Evolutionary conservation across 2,329 filamentous ascomycete genomes (phyloP).

Genomic region (Piedraia hortae): DNA sequence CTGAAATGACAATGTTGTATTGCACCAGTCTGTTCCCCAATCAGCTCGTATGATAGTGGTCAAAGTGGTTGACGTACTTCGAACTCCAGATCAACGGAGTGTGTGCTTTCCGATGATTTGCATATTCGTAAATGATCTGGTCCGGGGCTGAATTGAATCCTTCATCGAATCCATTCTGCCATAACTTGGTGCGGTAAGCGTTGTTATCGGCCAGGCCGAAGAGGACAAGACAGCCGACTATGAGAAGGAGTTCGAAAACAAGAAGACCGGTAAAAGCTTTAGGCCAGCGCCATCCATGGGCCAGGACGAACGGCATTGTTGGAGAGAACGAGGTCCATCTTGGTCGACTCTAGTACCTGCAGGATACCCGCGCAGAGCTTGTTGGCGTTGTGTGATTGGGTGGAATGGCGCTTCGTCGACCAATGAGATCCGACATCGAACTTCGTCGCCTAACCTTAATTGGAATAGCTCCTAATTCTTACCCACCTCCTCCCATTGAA

Average conservation of each 20-base stretch:
- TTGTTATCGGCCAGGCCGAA: slow-evolving; percentile 49
- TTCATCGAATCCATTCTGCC: slow-evolving; percentile 42
- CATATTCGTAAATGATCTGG: slow-evolving; percentile 42
- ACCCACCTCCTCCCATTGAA: slow-evolving; percentile 82
- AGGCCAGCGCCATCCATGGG: slow-evolving; percentile 26
- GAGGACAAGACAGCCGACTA: slow-evolving; percentile 37
- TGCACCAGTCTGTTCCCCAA: slow-evolving; percentile 33
- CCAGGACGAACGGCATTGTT: slow-evolving; percentile 10
- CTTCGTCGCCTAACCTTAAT: too few species aligned
- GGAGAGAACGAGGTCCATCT: too few species aligned
- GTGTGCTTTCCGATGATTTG: slow-evolving; percentile 35
- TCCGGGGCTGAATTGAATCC: slow-evolving; percentile 48
- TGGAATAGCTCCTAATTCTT: too few species aligned
- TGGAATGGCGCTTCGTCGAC: slow-evolving; percentile 1
- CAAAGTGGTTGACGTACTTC: slow-evolving; percentile 26
- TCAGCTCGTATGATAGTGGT: slow-evolving; percentile 1
- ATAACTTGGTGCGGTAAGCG: slow-evolving; percentile 42
- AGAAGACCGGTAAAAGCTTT: slow-evolving; percentile 29
- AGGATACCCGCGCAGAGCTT: neutral
- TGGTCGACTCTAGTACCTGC: too few species aligned
- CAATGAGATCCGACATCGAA: too few species aligned
- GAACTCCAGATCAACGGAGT: slow-evolving; percentile 46
- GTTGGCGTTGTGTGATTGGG: neutral
- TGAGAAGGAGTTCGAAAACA: slow-evolving; percentile 34
- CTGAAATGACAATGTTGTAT: slow-evolving; percentile 49